Percentiles rank a stretch among this genome's conserved stretches.
phyloP scores from a whole-genome alignment of 2,329 filamentous ascomycete genomes.

The Ploettnerulaceae sp. region DNA sequence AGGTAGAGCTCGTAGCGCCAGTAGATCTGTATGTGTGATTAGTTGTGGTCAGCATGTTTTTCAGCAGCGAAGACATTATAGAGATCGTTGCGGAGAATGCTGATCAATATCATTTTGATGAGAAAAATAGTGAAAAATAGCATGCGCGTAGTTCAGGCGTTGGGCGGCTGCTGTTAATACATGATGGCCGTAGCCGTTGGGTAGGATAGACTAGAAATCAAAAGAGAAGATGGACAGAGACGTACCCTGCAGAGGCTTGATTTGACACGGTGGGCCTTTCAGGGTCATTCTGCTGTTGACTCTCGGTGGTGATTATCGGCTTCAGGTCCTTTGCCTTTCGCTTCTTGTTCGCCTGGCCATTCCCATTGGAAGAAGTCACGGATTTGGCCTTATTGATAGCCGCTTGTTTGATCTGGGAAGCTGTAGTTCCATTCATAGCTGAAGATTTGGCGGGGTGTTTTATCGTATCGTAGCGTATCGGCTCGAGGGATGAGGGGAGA shows the following conservation, averaged over 20 bases:
- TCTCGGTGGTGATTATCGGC: constrained; percentile 55
- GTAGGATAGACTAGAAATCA: constrained; percentile 10
- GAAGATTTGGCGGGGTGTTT: not conserved
- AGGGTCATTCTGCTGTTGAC: constrained; percentile 37
- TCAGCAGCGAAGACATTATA: constrained; percentile 30
- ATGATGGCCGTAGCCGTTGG: constrained; percentile 31
- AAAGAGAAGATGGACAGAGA: constrained; percentile 17
- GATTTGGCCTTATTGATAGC: constrained; percentile 40
- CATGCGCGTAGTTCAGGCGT: constrained; percentile 1
- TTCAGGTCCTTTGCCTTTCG: constrained; percentile 55
- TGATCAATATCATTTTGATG: constrained; percentile 15
- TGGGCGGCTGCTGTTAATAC: not conserved
- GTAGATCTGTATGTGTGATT: constrained; percentile 29
- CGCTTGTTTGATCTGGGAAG: constrained; percentile 3
- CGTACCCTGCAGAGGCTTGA: constrained; percentile 35
- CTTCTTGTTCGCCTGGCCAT: constrained; percentile 52
- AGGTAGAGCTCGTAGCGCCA: constrained; percentile 26
- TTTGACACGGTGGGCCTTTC: constrained; percentile 28
- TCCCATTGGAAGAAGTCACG: constrained; percentile 44
- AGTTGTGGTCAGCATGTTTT: constrained; percentile 30
- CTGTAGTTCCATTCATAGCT: constrained; percentile 32
- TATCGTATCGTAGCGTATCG: not conserved
- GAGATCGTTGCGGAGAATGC: constrained; percentile 7
- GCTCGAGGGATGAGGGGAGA: not conserved
- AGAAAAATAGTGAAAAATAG: not conserved